Evolutionary conservation across 768 basidiomycete genomes (phyloP).

Genomic region (Jaapia argillacea): DNA sequence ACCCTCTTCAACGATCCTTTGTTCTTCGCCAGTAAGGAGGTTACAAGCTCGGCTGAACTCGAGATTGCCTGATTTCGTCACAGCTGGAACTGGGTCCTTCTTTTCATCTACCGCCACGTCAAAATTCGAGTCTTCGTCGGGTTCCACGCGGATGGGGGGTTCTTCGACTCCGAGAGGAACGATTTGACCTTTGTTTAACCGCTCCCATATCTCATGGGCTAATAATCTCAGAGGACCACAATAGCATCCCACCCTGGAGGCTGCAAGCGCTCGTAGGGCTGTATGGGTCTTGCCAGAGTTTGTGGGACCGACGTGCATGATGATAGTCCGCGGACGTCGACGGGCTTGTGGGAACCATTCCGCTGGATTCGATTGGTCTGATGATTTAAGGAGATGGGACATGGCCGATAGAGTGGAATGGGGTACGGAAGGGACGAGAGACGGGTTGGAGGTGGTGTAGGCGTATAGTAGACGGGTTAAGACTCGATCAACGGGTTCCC

Average conservation of each 20-base stretch:
- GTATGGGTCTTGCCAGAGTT: slow-evolving; percentile 97
- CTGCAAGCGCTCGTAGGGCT: slow-evolving; percentile 81
- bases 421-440: slow-evolving; percentile 19
- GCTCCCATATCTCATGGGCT: slow-evolving; percentile 90
- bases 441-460: slow-evolving; percentile 35
- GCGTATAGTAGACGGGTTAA: slow-evolving; percentile 43
- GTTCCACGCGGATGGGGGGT: slow-evolving; percentile 21
- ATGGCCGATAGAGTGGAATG: slow-evolving; percentile 27
- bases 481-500: slow-evolving; percentile 32
- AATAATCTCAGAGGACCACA: slow-evolving; percentile 89
- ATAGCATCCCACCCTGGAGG: slow-evolving; percentile 66
- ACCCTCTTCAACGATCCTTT: slow-evolving; percentile 49
- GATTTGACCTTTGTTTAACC: slow-evolving; percentile 86
- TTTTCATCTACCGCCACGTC: slow-evolving; percentile 18
- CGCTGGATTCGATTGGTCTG: slow-evolving; percentile 34
- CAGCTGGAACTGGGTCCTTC: slow-evolving; percentile 7
- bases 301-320: slow-evolving; percentile 96
- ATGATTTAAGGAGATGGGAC: slow-evolving; percentile 22
- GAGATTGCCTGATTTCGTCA: slow-evolving; percentile 26
- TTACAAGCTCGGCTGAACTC: slow-evolving; percentile 61
- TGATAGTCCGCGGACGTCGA: slow-evolving; percentile 57
- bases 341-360: slow-evolving; percentile 47
- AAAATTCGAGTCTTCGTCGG: slow-evolving; percentile 23
- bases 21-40: slow-evolving; percentile 88
- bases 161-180: slow-evolving; percentile 55